Evolutionary conservation across 345 rosid genomes (phyloP).

Genomic region (Firmiana major): DNA sequence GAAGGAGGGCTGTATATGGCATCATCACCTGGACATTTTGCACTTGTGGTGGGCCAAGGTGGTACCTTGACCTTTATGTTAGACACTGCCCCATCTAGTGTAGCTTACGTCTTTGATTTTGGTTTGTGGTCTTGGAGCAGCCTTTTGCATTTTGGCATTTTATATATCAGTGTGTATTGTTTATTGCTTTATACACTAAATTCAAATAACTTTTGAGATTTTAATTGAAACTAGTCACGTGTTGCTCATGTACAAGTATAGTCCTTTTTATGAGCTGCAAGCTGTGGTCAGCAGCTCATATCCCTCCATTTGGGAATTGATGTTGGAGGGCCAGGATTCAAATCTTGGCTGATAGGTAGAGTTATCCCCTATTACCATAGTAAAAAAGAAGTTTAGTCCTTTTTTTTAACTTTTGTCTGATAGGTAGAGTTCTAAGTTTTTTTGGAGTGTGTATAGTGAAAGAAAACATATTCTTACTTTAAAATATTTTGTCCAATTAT

Average conservation of each 20-base stretch:
- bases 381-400: too few species aligned
- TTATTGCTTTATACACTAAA: background rate
- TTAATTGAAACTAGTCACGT: background rate
- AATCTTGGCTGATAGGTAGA: too few species aligned
- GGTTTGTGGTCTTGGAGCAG: background rate
- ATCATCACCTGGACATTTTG: background rate
- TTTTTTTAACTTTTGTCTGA: too few species aligned
- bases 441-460: background rate
- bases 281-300: too few species aligned
- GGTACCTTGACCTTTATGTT: constrained; percentile 8
- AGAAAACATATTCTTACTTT: background rate
- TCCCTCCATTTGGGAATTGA: too few species aligned
- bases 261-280: background rate
- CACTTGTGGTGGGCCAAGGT: background rate
- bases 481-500: background rate
- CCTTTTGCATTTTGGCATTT: background rate
- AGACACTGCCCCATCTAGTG: background rate
- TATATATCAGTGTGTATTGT: background rate
- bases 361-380: too few species aligned
- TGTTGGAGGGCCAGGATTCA: too few species aligned
- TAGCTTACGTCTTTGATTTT: constrained; percentile 2
- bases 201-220: background rate
- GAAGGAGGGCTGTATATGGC: background rate
- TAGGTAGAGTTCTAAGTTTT: background rate
- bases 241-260: background rate